phyloP scores from a whole-genome alignment of 169 alveolate genomes.

The Pseudocohnilembus persalinus region DNA sequence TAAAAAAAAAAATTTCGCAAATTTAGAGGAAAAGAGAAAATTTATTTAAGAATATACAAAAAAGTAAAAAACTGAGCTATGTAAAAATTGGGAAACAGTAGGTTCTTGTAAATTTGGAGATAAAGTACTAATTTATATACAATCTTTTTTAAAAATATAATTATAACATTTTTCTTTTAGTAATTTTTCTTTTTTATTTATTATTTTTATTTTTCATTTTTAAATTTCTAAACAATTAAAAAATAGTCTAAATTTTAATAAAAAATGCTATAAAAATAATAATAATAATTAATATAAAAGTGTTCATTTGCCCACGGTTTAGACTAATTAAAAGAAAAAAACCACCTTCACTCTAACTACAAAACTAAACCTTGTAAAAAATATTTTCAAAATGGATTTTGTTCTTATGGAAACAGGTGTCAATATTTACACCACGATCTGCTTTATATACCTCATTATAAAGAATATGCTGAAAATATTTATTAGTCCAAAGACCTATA shows the following conservation, averaged over 20 bases:
- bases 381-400: conserved; percentile 63
- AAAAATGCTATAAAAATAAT: no score
- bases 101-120: conserved; percentile 76
- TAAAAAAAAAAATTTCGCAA: conserved; percentile 24
- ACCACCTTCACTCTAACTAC: conserved; percentile 67
- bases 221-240: no score
- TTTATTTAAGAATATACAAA: conserved; percentile 44
- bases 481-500: no score
- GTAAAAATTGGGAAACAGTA: conserved; percentile 76
- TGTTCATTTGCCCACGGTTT: conserved; percentile 85
- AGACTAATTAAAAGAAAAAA: conserved; percentile 61
- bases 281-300: not conserved
- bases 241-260: no score
- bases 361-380: conserved; percentile 82
- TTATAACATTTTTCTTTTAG: not conserved
- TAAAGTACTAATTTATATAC: conserved; percentile 24
- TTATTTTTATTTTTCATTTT: no score
- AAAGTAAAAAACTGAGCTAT: conserved; percentile 74
- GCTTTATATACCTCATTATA: no score
- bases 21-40: conserved; percentile 28
- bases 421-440: conserved; percentile 56
- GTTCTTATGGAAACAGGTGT: conserved; percentile 81
- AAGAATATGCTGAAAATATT: not conserved
- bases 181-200: no score
- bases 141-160: not conserved